Evolutionary conservation across 2,329 filamentous ascomycete genomes (phyloP), one percentile per base, ranked within the genome.

Genomic region (Fusarium illudens): DNA sequence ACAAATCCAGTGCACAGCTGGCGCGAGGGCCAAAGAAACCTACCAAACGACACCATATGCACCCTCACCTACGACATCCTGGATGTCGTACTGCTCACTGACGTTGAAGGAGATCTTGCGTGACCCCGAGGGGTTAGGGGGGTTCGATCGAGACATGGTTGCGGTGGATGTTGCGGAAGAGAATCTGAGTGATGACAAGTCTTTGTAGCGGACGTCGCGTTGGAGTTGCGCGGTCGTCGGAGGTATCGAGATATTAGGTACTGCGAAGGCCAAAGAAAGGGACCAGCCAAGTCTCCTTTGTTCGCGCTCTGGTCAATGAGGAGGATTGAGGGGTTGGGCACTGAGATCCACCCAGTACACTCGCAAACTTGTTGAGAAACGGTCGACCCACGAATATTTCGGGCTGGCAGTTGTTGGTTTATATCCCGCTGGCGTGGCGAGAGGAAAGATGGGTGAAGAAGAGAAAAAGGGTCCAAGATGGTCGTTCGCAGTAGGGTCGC

Each of bases 21-120:
- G 29, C 32, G 58, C 37, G 15, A 22, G n/a, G 46, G n/a, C 22
- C 30, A 22, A 15, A n/a, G 51, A 39, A 44, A 49, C 91, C 79
- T 87, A 97, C 94, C 96, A 98, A 72, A 99, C 96, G 71, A 99
- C 95, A 80, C 96, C 96, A 77, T 99, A 99, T 70, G 96, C 96
- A 77, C 96, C 96, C 82, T 99, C 96, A 73, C 96, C 96, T 64
- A 99, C 96, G 50, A 99, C 96, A 90, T 99, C 96, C 80, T 98
- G 95, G 72, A 99, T 99, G 78, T 99, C 96, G 79, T 99, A 99
- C 81, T 99, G 96, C 81, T 99, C 96, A 77, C 94, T 97, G 68
- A 99, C 96, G 78, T 99, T 99, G 90, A 99, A 99, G 59, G 94
- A 98, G 80, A 99, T 99, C 88, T 98, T 99, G 79, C 96, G 88